phyloP scores from a whole-genome alignment of 257 asterid species.

The Plantago ovata region DNA sequence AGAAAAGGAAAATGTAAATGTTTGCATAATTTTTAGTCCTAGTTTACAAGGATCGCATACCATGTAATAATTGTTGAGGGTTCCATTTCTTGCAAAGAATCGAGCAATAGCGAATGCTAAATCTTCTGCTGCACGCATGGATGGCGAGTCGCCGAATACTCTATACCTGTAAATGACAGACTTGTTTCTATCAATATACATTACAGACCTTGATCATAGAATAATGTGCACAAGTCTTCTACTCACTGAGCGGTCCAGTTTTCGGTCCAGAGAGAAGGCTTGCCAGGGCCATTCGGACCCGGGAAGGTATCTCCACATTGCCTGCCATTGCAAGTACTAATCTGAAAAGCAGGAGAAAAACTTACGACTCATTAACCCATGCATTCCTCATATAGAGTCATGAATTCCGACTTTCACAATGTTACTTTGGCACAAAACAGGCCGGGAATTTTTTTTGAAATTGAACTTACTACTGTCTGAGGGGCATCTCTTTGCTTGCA shows the following conservation, averaged over 20 bases:
- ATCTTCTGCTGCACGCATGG: slow-evolving; percentile 90
- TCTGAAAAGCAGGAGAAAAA: slow-evolving; percentile 29
- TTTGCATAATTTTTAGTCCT: neutral
- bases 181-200: neutral
- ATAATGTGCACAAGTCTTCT: neutral
- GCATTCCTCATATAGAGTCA: too few species aligned
- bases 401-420: too few species aligned
- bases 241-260: slow-evolving; percentile 90
- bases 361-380: slow-evolving; percentile 29
- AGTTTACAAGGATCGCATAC: slow-evolving; percentile 21
- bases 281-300: slow-evolving; percentile 76
- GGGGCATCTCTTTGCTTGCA: slow-evolving; percentile 91
- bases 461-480: slow-evolving; percentile 39
- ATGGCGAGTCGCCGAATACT: slow-evolving; percentile 81
- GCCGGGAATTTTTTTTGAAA: too few species aligned
- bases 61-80: slow-evolving; percentile 93
- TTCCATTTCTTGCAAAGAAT: slow-evolving; percentile 78
- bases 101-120: slow-evolving; percentile 74
- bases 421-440: too few species aligned
- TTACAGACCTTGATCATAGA: neutral
- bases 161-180: slow-evolving; percentile 46
- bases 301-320: slow-evolving; percentile 80
- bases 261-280: slow-evolving; percentile 89
- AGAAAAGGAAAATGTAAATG: neutral
- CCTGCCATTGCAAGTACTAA: slow-evolving; percentile 83